phyloP scores from a whole-genome alignment of 768 basidiomycete genomes.

The Kwoniella mangroviensis region DNA sequence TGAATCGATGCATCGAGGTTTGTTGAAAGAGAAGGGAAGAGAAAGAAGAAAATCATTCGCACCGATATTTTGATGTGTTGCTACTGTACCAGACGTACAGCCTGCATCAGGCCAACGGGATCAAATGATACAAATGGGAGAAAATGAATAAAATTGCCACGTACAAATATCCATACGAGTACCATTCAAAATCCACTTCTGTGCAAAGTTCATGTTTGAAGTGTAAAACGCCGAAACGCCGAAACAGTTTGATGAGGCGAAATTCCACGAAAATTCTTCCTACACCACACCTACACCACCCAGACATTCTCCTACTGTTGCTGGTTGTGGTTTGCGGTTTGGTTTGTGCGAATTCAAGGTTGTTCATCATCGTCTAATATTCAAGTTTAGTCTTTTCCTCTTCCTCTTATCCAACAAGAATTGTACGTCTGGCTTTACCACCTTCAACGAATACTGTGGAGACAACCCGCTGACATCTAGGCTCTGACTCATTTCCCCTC shows the following conservation, averaged over 20 bases:
- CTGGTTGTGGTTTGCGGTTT: neutral
- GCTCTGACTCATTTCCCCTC: neutral
- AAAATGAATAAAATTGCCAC: constrained; percentile 18
- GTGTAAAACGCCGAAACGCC: constrained; percentile 19
- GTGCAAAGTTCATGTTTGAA: neutral
- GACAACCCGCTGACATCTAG: constrained; percentile 3
- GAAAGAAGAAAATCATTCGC: constrained; percentile 23
- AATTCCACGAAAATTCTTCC: constrained; percentile 19
- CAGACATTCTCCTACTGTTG: constrained; percentile 5
- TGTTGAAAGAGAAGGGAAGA: constrained; percentile 11
- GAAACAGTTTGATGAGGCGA: constrained; percentile 16
- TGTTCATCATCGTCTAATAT: constrained; percentile 6
- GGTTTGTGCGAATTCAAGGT: constrained; percentile 10
- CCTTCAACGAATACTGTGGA: neutral
- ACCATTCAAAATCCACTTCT: neutral
- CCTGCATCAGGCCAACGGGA: constrained; percentile 3
- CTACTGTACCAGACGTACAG: neutral
- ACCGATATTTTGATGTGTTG: neutral
- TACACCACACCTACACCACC: constrained; percentile 4
- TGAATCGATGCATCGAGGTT: constrained; percentile 46
- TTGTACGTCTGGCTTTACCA: constrained; percentile 20
- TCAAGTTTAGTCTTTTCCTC: neutral
- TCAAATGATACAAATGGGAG: constrained; percentile 16
- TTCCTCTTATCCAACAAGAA: constrained; percentile 26
- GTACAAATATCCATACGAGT: neutral